phyloP scores from a whole-genome alignment of 1,284 basidiomycete genomes.

The Tilletia indica region DNA sequence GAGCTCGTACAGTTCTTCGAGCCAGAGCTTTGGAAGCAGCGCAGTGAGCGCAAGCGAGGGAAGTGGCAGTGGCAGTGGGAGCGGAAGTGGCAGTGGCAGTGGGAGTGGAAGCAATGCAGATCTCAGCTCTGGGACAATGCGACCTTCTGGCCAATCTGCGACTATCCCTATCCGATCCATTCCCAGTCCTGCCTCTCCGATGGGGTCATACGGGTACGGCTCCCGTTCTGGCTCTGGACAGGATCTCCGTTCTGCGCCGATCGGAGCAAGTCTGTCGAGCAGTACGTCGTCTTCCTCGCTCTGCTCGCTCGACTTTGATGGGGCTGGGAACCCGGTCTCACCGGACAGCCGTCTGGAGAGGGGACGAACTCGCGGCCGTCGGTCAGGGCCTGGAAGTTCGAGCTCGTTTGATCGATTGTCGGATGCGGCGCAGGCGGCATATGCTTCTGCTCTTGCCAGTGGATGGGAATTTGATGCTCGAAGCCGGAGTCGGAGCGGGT shows the following conservation, averaged over 20 bases:
- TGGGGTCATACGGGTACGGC: not conserved
- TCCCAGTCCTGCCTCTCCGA: not conserved
- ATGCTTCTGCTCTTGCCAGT: not conserved
- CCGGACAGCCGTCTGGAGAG: not conserved
- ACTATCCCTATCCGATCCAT: not conserved
- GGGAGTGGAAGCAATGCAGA: not conserved
- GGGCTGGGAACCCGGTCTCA: not conserved
- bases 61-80: constrained; percentile 2
- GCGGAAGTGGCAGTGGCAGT: not conserved
- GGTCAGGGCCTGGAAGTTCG: constrained; percentile 5
- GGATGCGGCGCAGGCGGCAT: constrained; percentile 7
- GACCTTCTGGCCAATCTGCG: not conserved
- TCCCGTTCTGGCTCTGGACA: not conserved
- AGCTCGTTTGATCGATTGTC: constrained; percentile 15
- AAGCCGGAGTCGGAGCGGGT: constrained; percentile 8
- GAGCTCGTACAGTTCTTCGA: not conserved
- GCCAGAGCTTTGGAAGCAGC: not conserved
- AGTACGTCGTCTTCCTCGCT: constrained; percentile 15
- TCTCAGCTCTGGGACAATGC: not conserved
- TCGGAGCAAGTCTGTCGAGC: not conserved
- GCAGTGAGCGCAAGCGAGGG: constrained; percentile 10
- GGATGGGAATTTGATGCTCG: not conserved
- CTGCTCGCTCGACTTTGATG: constrained; percentile 17
- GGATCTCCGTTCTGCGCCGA: not conserved
- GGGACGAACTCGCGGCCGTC: not conserved